Conservation (phyloP, 176 grass and related monocot species). For the Melocanna baccifera region DNA sequence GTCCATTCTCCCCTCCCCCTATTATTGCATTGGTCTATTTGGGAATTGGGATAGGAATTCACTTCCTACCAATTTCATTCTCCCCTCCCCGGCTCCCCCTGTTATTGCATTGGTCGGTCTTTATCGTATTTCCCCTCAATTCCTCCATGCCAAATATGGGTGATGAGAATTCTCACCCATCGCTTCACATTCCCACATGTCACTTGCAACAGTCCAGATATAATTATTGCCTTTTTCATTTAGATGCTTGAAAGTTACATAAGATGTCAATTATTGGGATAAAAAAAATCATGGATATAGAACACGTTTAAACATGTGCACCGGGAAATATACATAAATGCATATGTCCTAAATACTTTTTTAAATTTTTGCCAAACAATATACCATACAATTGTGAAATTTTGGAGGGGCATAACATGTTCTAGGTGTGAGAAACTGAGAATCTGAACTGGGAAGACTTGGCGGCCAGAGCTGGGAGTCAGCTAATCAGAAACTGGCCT, state of each 20-base stretch:
- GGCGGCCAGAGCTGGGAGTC: background rate
- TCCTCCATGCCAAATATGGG: background rate
- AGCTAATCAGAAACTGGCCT: background rate
- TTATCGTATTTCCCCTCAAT: background rate
- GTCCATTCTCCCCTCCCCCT: background rate
- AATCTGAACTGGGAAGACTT: background rate
- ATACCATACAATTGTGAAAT: background rate
- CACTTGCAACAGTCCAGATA: background rate
- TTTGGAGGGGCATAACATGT: background rate
- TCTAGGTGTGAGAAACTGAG: background rate
- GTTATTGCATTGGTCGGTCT: background rate
- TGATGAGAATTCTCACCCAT: background rate
- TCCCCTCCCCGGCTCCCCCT: background rate
- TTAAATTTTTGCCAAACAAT: background rate
- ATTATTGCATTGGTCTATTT: background rate
- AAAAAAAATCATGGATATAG: background rate
- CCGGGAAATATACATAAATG: background rate
- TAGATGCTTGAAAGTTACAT: slow-evolving; percentile 7
- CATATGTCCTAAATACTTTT: background rate
- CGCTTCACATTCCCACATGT: background rate
- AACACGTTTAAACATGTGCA: background rate
- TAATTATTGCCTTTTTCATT: background rate
- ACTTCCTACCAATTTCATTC: background rate
- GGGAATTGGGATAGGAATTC: background rate
- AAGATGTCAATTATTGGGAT: background rate